Conservation (phyloP, 768 basidiomycete genomes). For the Boletellus emodensis region DNA sequence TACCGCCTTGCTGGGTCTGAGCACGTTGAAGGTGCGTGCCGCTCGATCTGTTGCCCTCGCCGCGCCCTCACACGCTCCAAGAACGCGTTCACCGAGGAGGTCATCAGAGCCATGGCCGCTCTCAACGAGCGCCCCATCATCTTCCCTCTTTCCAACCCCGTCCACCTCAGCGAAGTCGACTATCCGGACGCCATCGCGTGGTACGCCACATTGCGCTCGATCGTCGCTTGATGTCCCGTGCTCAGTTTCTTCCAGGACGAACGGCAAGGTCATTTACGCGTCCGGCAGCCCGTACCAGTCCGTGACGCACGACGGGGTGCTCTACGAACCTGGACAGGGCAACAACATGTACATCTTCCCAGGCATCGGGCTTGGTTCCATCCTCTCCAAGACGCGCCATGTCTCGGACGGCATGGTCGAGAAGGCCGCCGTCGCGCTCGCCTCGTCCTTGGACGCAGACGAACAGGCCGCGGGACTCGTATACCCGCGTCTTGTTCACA, state of each 20-base stretch:
- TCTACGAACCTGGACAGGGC: slow-evolving; percentile 66
- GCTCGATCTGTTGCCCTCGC: neutral
- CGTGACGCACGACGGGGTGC: slow-evolving; percentile 44
- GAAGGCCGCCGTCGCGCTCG: slow-evolving; percentile 57
- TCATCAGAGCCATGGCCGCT: slow-evolving; percentile 59
- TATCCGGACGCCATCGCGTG: slow-evolving; percentile 58
- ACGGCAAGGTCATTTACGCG: slow-evolving; percentile 66
- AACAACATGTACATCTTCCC: slow-evolving; percentile 79
- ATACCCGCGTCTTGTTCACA: slow-evolving; percentile 64
- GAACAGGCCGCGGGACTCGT: slow-evolving; percentile 54
- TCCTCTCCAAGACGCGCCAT: slow-evolving; percentile 52
- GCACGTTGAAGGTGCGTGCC: slow-evolving; percentile 42
- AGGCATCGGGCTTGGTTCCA: slow-evolving; percentile 58
- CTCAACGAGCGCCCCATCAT: slow-evolving; percentile 72
- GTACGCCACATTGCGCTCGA: slow-evolving; percentile 26
- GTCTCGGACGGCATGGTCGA: slow-evolving; percentile 72
- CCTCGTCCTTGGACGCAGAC: slow-evolving; percentile 50
- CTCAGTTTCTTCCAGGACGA: slow-evolving; percentile 42
- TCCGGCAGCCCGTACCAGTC: slow-evolving; percentile 67
- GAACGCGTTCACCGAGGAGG: slow-evolving; percentile 60
- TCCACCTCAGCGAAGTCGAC: slow-evolving; percentile 56
- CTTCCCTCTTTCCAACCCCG: slow-evolving; percentile 78
- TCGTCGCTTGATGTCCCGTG: neutral
- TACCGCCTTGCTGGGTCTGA: slow-evolving; percentile 73
- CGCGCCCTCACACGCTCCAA: slow-evolving; percentile 7